These are phyloP conservation scores for Yamadazyma nakazawae DNA, from an alignment of 805 yeast genomes.

Conservation along the genomic window DNA sequence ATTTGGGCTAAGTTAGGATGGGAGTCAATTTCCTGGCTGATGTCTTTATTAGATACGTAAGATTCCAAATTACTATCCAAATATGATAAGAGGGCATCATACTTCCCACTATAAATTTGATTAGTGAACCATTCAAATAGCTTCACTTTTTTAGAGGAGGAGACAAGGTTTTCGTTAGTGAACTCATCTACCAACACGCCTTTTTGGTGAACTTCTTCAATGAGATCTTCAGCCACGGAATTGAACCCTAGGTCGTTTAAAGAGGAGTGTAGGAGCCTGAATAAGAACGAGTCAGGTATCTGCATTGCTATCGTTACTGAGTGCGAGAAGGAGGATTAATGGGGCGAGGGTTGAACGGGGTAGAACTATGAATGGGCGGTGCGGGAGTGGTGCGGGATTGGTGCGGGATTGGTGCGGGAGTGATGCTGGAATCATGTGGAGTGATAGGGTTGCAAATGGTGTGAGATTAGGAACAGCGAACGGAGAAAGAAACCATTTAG, in stretches of 20 bases:
- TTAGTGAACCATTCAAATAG: constrained; percentile 11
- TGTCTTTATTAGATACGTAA: background rate
- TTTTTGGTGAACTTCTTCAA: constrained; percentile 12
- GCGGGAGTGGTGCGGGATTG: too few relatives aligned
- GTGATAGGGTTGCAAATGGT: too few relatives aligned
- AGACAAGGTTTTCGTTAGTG: background rate
- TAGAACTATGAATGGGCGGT: too few relatives aligned
- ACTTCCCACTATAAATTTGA: constrained; percentile 8
- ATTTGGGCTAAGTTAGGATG: constrained; percentile 8
- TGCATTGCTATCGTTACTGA: constrained; percentile 4
- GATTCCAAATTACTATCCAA: constrained; percentile 8
- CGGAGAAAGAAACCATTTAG: too few relatives aligned
- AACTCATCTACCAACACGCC: constrained; percentile 7
- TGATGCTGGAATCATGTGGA: too few relatives aligned
- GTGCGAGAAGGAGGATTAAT: background rate
- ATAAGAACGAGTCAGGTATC: constrained; percentile 15
- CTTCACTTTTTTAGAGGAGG: constrained; percentile 9
- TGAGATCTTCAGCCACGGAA: constrained; percentile 10
- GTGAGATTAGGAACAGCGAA: too few relatives aligned
- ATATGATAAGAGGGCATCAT: constrained; percentile 6
- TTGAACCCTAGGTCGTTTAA: constrained; percentile 14
- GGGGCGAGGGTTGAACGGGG: background rate
- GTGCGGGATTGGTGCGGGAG: too few relatives aligned
- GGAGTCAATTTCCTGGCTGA: constrained; percentile 5
- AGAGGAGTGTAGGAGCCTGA: constrained; percentile 10